Evolutionary conservation across 345 rosid species (phyloP), one percentile per base, ranked within the genome.

Genomic region (Pistacia vera): DNA sequence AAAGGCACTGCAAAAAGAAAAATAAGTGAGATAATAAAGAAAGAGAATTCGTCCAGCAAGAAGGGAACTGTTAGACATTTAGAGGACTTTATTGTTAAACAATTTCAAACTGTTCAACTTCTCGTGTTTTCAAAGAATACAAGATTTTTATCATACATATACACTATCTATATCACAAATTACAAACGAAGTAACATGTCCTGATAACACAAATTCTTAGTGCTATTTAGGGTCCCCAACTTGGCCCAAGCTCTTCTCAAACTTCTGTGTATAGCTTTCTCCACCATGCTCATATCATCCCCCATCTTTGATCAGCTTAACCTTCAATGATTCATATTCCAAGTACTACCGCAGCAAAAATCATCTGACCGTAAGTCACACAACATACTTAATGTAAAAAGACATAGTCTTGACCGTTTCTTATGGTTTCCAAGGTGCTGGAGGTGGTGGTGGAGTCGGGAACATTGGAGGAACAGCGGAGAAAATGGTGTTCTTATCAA

Each of bases 401-500:
- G 30, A 66, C 3, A 9, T 3, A 18, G 28, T 17, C 41, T n/a
- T 4, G 10, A 9, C 22, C 46, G 58, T 51, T 9, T 76, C 87
- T 87, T 78, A 92, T 74, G 99, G 99, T 80, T 81, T 93, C 99
- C 99, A 96, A 52, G 99, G 97, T 44, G 99, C 98, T 8, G 99
- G 99, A 48, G 99, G 99, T 0, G 99, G 99, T 1, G 99, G 99
- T 0, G 98, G 91, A 46, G 95, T 95, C 8, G 98, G 98, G 83
- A 92, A 93, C 97, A 95, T 90, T 0, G 98, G 98, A 36, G 99
- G 98, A 63, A 93, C 95, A 0, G 97, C 97, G 17, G 97, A 96
- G 89, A 96, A 96, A 35, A 96, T 91, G 11, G 99, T 93, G 84
- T 93, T 92, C 84, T 91, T 91, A 89, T 94, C 99, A 41, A 96